Evolutionary conservation across 305 asterid species (phyloP), one percentile per base, ranked within the genome.

Genomic region (Euphrasia arctica): DNA sequence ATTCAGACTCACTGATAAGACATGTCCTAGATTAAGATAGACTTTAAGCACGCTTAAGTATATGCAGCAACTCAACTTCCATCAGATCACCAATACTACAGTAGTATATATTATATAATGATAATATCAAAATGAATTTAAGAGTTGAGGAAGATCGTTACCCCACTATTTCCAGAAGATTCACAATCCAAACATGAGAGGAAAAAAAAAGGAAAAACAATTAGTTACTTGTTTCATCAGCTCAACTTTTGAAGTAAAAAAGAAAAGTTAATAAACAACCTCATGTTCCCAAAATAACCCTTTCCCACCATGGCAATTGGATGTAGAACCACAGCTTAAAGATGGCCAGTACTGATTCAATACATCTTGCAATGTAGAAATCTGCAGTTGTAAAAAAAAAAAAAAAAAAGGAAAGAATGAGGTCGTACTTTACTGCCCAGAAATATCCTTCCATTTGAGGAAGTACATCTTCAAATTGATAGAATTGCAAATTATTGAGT

Each of bases 231-330:
- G 63, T 48, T 69, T 54, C 49, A 54, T 58, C 48, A 71, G 70
- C 54, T 63, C 2, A 31, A 58, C 39, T 54, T 72, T 36, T 64
- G 71, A 54, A 51, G 61, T 18, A 43, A 47, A 62, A 47, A 62
- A 48, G 32, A 49, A 36, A 45, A 67, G 64, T 58, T 51, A 66
- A 64, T 49, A 29, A 67, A 74, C 63, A 65, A 90, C 97, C 98
- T 91, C 98, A 64, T 91, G 98, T 74, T 76, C 96, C 98, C 98
- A 91, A 71, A 91, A 88, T 64, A 81, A 54, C 75, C 96, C 98
- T 66, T 70, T 83, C 55, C 82, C 82, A 58, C 85, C 86, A 75
- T 84, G 88, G 83, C 96, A 91, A 65, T 85, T 78, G 60, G 80
- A 70, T 71, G 87, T 0, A 52, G 77, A 70, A 66, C 83, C 60